Conservation (phyloP, 179 eudicot species). For the Silene coronaria region DNA sequence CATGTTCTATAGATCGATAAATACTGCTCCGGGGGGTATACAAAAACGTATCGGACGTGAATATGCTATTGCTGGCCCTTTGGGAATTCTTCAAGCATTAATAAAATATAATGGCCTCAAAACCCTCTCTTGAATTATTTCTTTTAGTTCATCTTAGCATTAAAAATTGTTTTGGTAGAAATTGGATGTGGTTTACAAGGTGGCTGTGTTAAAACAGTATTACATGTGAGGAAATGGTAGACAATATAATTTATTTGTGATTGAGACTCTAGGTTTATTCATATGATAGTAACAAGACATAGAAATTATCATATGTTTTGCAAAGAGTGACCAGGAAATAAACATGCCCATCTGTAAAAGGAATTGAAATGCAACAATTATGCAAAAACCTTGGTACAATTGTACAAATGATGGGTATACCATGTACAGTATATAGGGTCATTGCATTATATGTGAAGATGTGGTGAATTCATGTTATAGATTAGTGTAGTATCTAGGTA, state of each 20-base stretch:
- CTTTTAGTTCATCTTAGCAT: not conserved
- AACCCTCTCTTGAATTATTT: not conserved
- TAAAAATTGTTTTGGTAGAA: not conserved
- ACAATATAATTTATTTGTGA: not conserved
- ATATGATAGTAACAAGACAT: slow-evolving; percentile 18
- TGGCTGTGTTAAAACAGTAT: slow-evolving; percentile 5
- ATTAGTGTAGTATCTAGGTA: not conserved
- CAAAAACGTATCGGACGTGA: not conserved
- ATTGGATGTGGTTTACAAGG: slow-evolving; percentile 4
- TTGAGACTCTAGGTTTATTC: slow-evolving; percentile 10
- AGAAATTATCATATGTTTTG: slow-evolving; percentile 4
- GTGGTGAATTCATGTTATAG: not conserved
- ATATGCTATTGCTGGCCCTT: too few relatives aligned
- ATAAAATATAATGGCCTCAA: not conserved
- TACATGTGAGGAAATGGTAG: slow-evolving; percentile 8
- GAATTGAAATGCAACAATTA: not conserved
- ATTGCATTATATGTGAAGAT: slow-evolving; percentile 4
- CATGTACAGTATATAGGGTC: slow-evolving; percentile 14
- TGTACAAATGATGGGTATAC: slow-evolving; percentile 13
- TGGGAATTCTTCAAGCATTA: too few relatives aligned
- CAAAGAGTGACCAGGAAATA: slow-evolving; percentile 12
- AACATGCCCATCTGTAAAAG: slow-evolving; percentile 17
- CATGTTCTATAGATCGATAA: not conserved
- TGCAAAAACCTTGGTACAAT: slow-evolving; percentile 2
- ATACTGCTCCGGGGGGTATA: not conserved